These are phyloP conservation scores for Populus alba DNA, from an alignment of 345 rosid species.

Conservation along the genomic window DNA sequence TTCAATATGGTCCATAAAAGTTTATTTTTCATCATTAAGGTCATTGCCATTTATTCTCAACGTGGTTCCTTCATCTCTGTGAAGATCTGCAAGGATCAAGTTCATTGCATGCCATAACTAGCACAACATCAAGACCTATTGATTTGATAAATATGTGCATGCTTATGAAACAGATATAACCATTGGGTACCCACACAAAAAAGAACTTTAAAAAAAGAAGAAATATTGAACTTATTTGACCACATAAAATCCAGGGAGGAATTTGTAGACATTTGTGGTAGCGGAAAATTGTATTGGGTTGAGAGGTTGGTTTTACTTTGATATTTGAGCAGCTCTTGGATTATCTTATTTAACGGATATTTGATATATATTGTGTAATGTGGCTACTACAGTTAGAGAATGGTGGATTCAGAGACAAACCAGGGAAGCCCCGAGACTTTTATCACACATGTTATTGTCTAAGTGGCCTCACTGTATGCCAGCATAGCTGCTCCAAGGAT, in stretches of 20 bases:
- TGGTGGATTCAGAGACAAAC: slow-evolving; percentile 94
- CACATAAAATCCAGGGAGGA: neutral
- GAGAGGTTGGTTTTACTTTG: neutral
- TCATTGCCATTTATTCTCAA: neutral
- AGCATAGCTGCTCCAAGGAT: slow-evolving; percentile 54
- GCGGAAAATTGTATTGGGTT: neutral
- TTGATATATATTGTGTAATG: neutral
- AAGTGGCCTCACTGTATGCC: slow-evolving; percentile 80
- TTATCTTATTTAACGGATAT: neutral
- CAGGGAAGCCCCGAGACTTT: slow-evolving; percentile 61
- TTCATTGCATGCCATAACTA: neutral
- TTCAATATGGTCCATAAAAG: neutral
- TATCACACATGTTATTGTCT: slow-evolving; percentile 97
- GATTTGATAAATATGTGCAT: neutral
- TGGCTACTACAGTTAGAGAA: slow-evolving; percentile 41
- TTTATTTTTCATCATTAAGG: neutral
- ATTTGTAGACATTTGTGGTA: neutral
- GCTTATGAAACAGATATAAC: neutral
- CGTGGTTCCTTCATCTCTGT: neutral
- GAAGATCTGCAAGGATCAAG: neutral
- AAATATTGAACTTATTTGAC: neutral
- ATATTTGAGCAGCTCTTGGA: neutral
- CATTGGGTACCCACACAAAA: too few relatives aligned
- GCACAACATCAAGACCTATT: neutral
- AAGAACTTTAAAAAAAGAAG: neutral